phyloP scores from a whole-genome alignment of 192 early-diverging fungal species.

The Paraglomus brasilianum region DNA sequence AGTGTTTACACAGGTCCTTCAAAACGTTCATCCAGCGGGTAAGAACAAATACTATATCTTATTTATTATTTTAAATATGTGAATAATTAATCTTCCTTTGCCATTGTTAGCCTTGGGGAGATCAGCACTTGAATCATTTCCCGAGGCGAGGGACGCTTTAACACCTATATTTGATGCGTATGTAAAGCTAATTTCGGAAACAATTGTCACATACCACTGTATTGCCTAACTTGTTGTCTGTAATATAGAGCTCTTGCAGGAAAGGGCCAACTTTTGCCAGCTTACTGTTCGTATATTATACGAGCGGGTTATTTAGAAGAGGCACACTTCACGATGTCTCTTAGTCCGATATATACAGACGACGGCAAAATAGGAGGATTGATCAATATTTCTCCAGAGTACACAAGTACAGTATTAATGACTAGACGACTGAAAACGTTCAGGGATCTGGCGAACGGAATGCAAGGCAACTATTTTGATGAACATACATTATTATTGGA shows the following conservation, averaged over 20 bases:
- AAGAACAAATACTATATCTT: too few species aligned
- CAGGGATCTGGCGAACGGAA: slow-evolving; percentile 39
- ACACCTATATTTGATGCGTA: slow-evolving; percentile 35
- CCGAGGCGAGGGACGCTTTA: slow-evolving; percentile 35
- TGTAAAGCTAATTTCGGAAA: background rate
- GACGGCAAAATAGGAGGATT: slow-evolving; percentile 37
- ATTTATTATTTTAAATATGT: too few species aligned
- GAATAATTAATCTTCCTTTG: too few species aligned
- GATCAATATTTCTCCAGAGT: slow-evolving; percentile 36
- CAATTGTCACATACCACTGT: too few species aligned
- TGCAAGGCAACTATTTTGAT: background rate
- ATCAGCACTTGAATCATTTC: slow-evolving; percentile 33
- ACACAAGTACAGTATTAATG: slow-evolving; percentile 35
- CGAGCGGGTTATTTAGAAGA: slow-evolving; percentile 44
- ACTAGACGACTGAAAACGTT: slow-evolving; percentile 38
- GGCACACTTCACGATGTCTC: slow-evolving; percentile 39
- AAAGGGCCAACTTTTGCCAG: slow-evolving; percentile 1
- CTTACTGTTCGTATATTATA: background rate
- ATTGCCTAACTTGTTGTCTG: background rate
- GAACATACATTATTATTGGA: too few species aligned
- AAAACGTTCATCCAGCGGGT: too few species aligned
- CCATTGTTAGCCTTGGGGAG: slow-evolving; percentile 35
- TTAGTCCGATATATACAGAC: slow-evolving; percentile 37
- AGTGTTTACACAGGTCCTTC: background rate
- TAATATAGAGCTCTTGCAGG: slow-evolving; percentile 1